Evolutionary conservation across 257 asterid species (phyloP), one percentile per base, ranked within the genome.

Genomic region (Perilla frutescens): DNA sequence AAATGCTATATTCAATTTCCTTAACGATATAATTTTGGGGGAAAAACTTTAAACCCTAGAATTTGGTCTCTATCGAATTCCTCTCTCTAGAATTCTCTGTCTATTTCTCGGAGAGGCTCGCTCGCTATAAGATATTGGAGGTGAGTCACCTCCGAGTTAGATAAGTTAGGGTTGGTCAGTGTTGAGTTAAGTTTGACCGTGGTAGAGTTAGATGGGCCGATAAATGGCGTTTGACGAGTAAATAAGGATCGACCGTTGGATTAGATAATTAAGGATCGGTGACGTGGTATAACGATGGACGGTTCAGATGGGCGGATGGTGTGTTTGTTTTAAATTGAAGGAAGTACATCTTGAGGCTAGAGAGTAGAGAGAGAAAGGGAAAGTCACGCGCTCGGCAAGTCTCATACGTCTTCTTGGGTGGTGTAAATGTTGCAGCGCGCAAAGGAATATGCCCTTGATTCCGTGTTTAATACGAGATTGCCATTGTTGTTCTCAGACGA

Each of bases 71-170:
- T 55, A 9, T 47, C n/a, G 50, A 50, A 68, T 62, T 44, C 70
- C 76, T 84, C 83, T 81, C 87, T 82, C 85, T 79, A 68, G 60
- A 66, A 51, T 39, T 45, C 39, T 14, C 40, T 51, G 29, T 62
- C 44, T 44, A 60, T 59, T 5, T 40, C 71, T 10, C 29, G 59
- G 31, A 4, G 41, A 54, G 77, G 71, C 53, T 72, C 76, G 81
- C 83, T 81, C 71, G 74, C 79, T 79, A 76, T 81, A 78, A 61
- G 84, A 80, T 76, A 80, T 44, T 68, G 81, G 81, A 72, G 79
- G 80, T 71, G 96, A 86, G 95, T 88, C 84, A 83, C 79, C 81
- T 66, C 83, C 90, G 88, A 88, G 86, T 84, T 87, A 65, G 76
- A 69, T 78, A 82, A 81, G 87, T 85, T 82, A 77, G 83, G 84